Base-by-base conservation (phyloP, 306 rosid genomes). In the Trifolium dubium region DNA sequence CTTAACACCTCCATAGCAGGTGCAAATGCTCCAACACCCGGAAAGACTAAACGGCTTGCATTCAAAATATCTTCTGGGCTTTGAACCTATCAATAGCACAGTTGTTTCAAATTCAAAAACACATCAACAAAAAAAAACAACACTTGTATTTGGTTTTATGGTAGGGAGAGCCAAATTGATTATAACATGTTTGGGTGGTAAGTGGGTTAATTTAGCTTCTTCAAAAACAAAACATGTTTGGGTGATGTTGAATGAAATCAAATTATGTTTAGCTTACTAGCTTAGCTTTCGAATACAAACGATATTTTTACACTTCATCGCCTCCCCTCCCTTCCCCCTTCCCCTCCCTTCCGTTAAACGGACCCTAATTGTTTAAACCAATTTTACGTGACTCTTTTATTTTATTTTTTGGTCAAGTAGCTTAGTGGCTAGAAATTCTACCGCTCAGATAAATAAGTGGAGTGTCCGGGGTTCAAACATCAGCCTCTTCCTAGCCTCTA, bases 21-120 rank as follows among this genome's bases (percentile, higher is more conserved):
- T 10, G 92, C 93, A 69, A 94, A 94, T 71, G 99, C 97, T 72
- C 99, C 97, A 65, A 92, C 99, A 10, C 99, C 99, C 0, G 97
- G 99, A 80, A 94, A 94, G 13, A 94, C 80, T 32, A 94, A 79
- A 34, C 89, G 84, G 23, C 88, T 41, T 13, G 99, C 99, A 65
- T 87, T 88, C 61, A 92, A 61, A 82, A 94, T 94, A 72, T 94
- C 99, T 73, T 89, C 74, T 0, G 97, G 93, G 30, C 92, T 70
- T 88, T 86, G 83, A 59, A 94, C 99, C 99, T 94, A 58, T 6
- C 13, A 79, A 11, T n/a, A 81, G 72, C 34, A 59, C 17, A 67
- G 17, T 53, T 18, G 4, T 23, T 74, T 69, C 54, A 74, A 15
- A 40, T 80, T 74, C 8, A 70, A 11, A 55, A 30, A 44, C 2